phyloP scores from a whole-genome alignment of 148 eudicot species.

The Fallopia convolvulus region DNA sequence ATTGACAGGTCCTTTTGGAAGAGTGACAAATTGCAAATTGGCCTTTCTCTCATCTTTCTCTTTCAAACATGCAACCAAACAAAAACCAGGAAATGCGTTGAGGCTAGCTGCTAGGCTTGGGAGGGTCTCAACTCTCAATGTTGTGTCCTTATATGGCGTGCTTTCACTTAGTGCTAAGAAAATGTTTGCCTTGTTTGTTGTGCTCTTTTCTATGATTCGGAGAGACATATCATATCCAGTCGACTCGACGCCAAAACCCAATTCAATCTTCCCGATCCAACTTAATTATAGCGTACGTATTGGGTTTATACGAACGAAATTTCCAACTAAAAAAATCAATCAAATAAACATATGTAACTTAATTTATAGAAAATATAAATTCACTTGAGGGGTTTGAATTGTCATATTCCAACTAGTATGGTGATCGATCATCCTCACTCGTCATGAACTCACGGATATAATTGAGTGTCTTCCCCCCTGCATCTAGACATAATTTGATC shows the following conservation, averaged over 20 bases:
- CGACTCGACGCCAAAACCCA: background rate
- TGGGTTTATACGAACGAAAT: too few species aligned
- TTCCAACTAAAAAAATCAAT: too few species aligned
- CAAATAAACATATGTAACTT: too few species aligned
- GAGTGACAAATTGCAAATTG: conserved; percentile 4
- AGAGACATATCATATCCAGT: background rate
- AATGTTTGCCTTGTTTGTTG: background rate
- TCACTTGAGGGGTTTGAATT: too few species aligned
- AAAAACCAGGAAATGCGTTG: background rate
- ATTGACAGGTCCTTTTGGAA: conserved; percentile 6
- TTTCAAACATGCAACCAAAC: background rate
- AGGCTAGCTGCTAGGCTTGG: background rate
- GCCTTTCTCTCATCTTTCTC: background rate
- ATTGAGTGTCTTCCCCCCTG: too few species aligned
- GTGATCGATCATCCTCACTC: too few species aligned
- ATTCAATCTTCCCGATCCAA: background rate
- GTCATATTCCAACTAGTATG: too few species aligned
- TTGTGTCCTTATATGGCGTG: background rate
- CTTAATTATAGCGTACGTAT: too few species aligned
- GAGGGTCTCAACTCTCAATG: background rate
- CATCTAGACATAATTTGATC: too few species aligned
- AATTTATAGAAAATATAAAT: too few species aligned
- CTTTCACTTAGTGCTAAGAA: background rate
- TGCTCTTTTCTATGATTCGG: background rate
- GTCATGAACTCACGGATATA: too few species aligned